Conservation (phyloP, 1,284 basidiomycete species). For the Inonotus hispidus region DNA sequence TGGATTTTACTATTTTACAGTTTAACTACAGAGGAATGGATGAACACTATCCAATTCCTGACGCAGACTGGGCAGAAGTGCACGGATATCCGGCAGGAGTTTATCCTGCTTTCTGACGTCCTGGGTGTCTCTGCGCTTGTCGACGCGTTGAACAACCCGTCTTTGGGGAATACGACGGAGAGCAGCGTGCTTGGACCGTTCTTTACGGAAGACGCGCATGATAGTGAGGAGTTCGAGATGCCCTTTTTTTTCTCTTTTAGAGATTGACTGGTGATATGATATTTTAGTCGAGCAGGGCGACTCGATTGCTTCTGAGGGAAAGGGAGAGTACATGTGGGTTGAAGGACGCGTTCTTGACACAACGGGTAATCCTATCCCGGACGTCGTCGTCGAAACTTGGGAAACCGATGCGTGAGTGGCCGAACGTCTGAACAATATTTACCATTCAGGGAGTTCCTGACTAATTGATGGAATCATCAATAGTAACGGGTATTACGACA, state of each 20-base stretch:
- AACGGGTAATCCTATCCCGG: constrained; percentile 61
- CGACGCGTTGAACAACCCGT: constrained; percentile 73
- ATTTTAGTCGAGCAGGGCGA: constrained; percentile 50
- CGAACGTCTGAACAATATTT: background rate
- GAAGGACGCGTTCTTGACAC: constrained; percentile 64
- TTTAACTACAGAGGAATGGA: constrained; percentile 83
- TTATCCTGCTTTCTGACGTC: constrained; percentile 77
- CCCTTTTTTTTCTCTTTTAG: background rate
- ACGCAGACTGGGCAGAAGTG: constrained; percentile 70
- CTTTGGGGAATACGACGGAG: constrained; percentile 60
- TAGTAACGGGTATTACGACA: constrained; percentile 48
- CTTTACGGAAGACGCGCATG: constrained; percentile 74
- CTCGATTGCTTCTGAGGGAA: constrained; percentile 73
- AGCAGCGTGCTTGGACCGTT: constrained; percentile 82
- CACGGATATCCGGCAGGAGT: constrained; percentile 73
- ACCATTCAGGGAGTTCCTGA: background rate
- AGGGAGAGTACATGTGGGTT: constrained; percentile 79
- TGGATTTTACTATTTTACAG: constrained; percentile 29
- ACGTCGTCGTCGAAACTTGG: constrained; percentile 78
- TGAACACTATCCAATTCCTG: constrained; percentile 71
- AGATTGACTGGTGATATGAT: background rate
- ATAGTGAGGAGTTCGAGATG: constrained; percentile 42
- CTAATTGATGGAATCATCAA: background rate
- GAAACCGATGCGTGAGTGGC: constrained; percentile 78
- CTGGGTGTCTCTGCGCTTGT: constrained; percentile 77